Percentiles rank a stretch among this genome's conserved stretches.
phyloP scores from a whole-genome alignment of 192 early-diverging fungal species.

The Powellomyces hirtus region DNA sequence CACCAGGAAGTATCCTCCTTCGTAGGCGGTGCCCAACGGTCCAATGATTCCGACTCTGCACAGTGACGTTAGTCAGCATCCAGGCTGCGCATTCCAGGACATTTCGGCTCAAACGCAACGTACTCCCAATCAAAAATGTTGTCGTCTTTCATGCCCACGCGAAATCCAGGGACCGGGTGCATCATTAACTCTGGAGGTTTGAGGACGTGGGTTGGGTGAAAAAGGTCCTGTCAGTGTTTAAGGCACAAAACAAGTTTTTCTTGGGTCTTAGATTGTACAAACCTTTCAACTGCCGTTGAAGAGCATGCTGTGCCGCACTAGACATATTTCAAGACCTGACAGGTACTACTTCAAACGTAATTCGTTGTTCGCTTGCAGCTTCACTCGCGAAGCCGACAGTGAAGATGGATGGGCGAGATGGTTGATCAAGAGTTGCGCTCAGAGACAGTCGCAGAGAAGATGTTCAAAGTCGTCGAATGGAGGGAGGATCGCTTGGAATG shows the following conservation, averaged over 20 bases:
- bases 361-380: no score
- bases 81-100: background rate
- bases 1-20: conserved; percentile 57
- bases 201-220: no score
- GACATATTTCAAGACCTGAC: no score
- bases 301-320: conserved; percentile 27
- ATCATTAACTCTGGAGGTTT: conserved; percentile 45
- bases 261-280: no score
- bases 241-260: no score
- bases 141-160: conserved; percentile 51
- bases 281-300: conserved; percentile 51
- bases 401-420: background rate
- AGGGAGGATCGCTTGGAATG: no score
- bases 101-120: conserved; percentile 2
- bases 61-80: background rate
- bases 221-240: no score
- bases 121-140: conserved; percentile 58
- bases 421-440: no score
- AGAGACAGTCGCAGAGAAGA: no score
- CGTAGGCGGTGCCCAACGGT: conserved; percentile 50
- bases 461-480: no score
- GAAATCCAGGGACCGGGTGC: conserved; percentile 52
- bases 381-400: no score
- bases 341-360: no score
- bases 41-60: conserved; percentile 56